Evolutionary conservation across 202 grass and related monocot genomes (phyloP).

Genomic region (Bolboschoenoplectus hybrid): DNA sequence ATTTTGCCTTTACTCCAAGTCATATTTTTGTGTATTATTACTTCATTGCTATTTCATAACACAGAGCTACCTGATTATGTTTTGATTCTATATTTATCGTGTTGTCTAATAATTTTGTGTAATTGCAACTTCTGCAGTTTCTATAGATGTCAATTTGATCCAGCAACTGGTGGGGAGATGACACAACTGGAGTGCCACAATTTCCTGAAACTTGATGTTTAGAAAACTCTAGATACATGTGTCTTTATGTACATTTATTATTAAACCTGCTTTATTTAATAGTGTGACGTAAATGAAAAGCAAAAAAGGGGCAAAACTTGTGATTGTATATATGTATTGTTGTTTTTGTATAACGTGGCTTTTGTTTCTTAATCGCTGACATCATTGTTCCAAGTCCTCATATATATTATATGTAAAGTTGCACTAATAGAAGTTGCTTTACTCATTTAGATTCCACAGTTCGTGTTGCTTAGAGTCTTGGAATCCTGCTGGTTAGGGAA

Average conservation of each 20-base stretch:
- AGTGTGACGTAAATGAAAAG: not conserved
- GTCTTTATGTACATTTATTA: constrained; percentile 37
- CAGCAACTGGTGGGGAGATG: constrained; percentile 70
- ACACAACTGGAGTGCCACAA: constrained; percentile 68
- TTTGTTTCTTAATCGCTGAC: not conserved
- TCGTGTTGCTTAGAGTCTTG: not conserved
- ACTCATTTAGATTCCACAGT: not conserved
- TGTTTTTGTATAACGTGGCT: constrained; percentile 26
- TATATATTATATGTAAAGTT: not conserved
- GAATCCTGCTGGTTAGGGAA: not conserved
- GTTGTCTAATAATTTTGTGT: constrained; percentile 1
- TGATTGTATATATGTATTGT: constrained; percentile 37
- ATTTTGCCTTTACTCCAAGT: not conserved
- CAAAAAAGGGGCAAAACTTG: constrained; percentile 31
- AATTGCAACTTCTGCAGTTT: constrained; percentile 51
- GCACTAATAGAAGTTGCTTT: not conserved
- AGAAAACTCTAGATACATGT: constrained; percentile 8
- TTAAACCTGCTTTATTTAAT: not conserved
- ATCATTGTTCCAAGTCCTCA: not conserved
- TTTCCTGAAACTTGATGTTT: constrained; percentile 63
- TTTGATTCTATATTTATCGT: constrained; percentile 4
- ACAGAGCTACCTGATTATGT: not conserved
- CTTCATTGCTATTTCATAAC: not conserved
- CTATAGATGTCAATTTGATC: constrained; percentile 83
- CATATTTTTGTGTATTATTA: not conserved